Evolutionary conservation across 2,329 filamentous ascomycete genomes (phyloP), one percentile per base, ranked within the genome.

Genomic region (Triangularia setosa): DNA sequence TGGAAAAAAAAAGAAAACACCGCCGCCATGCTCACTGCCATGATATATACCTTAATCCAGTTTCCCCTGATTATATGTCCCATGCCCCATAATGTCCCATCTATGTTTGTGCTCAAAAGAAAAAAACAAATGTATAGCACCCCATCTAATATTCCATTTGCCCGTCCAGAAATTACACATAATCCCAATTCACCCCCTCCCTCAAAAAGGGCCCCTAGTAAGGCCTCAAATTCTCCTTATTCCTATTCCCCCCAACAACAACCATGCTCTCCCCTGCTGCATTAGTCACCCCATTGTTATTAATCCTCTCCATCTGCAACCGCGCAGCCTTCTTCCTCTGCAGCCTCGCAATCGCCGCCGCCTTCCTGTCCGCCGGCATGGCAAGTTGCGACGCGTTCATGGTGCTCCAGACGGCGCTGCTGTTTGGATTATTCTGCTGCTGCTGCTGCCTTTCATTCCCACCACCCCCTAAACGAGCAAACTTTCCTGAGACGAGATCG

Each of bases 241-340:
- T 79, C 30, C 72, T 68, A 11, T 71, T 48, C 40, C n/a, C 40
- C 7, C 6, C 8, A 4, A 3, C 14, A 2, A 4, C 35, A 2
- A n/a, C 14, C 35, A n/a, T n/a, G n/a, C n/a, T n/a, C n/a, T n/a
- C 35, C 16, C 4, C 2, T 40, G 4, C 14, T 7, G 9, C n/a
- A 3, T 2, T 33, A 9, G 11, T 40, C 16, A 12, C 73, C 33
- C 72, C 72, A n/a, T n/a, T 58, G 74, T 73, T 27, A 73, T 71
- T 64, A 74, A 75, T 71, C 76, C 78, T 48, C 18, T 48, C 40
- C 40, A 21, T 18, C 40, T 48, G 40, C 40, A 21, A 21, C 72
- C 83, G 82, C 72, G 85, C 80, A n/a, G 79, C 79, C 71, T 80
- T 81, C 70, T 83, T 80, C 72, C 80, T 78, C 72, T 85, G 81